These are phyloP conservation scores for Penicillium rolfsii DNA, from an alignment of 2,329 filamentous ascomycete species.

Conservation along the genomic window DNA sequence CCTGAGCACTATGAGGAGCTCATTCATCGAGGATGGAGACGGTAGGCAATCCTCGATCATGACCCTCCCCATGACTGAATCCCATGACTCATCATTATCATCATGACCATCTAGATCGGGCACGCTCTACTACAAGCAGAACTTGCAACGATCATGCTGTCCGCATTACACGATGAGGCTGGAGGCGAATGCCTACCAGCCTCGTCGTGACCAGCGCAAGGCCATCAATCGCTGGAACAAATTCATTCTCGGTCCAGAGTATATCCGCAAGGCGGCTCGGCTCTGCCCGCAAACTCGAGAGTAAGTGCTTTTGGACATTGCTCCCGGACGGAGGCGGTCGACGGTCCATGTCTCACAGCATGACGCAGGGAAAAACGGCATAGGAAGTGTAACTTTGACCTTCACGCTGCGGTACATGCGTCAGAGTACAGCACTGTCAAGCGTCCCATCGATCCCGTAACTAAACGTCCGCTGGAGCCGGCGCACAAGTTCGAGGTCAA, in stretches of 20 bases:
- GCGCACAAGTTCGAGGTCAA: conserved; percentile 54
- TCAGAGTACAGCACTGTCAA: conserved; percentile 50
- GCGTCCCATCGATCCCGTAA: conserved; percentile 49
- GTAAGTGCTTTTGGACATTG: conserved; percentile 35
- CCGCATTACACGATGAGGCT: conserved; percentile 70
- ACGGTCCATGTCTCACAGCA: conserved; percentile 6
- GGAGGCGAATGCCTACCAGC: conserved; percentile 47
- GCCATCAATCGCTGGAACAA: conserved; percentile 55
- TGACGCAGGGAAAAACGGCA: conserved; percentile 47
- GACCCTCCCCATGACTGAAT: not conserved
- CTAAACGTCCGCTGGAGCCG: conserved; percentile 50
- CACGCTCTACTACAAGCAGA: conserved; percentile 55
- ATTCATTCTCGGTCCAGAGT: conserved; percentile 52
- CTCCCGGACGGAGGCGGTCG: not conserved
- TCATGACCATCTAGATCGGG: conserved; percentile 44
- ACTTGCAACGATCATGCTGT: conserved; percentile 78
- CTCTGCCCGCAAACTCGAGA: conserved; percentile 50
- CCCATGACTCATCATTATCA: conserved; percentile 14
- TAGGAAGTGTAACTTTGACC: conserved; percentile 49
- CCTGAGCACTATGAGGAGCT: conserved; percentile 53
- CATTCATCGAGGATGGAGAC: conserved; percentile 54
- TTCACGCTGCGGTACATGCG: conserved; percentile 47
- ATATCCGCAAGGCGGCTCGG: conserved; percentile 50
- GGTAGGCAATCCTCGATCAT: conserved; percentile 35
- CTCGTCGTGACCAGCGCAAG: conserved; percentile 52